Conservation (phyloP, 2,329 filamentous ascomycete genomes). For the Plenodomus tracheiphilus region DNA sequence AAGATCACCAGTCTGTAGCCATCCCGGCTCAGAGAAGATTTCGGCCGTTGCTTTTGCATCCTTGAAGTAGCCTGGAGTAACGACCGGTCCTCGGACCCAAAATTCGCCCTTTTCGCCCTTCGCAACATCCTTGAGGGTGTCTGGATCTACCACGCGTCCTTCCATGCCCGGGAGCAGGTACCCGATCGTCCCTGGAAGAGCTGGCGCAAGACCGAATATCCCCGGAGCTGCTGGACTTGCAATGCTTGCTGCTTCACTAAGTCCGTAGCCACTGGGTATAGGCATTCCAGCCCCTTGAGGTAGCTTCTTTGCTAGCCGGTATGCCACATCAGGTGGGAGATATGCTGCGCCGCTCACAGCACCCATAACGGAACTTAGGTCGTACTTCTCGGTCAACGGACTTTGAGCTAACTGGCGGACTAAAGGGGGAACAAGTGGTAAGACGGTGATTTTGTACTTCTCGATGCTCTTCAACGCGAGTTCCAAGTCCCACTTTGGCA, state of each 20-base stretch:
- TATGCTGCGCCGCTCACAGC: conserved; percentile 34
- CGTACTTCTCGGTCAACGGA: conserved; percentile 32
- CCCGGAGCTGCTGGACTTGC: conserved; percentile 25
- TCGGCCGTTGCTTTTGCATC: conserved; percentile 32
- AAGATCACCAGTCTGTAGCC: conserved; percentile 35
- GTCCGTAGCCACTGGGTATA: conserved; percentile 32
- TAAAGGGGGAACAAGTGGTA: conserved; percentile 34
- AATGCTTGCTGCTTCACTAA: conserved; percentile 36
- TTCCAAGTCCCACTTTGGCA: conserved; percentile 34
- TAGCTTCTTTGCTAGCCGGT: conserved; percentile 31
- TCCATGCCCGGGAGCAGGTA: conserved; percentile 36
- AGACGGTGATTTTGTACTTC: conserved; percentile 28
- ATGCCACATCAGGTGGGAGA: conserved; percentile 33
- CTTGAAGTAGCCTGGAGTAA: conserved; percentile 38
- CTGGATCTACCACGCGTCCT: conserved; percentile 32
- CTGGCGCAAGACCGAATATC: conserved; percentile 29
- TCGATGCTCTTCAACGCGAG: conserved; percentile 30
- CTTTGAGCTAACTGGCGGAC: conserved; percentile 33
- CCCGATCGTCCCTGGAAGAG: conserved; percentile 28
- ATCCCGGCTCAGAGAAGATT: conserved; percentile 30
- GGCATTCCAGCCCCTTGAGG: conserved; percentile 27
- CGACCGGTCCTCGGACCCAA: conserved; percentile 32
- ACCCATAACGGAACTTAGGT: conserved; percentile 25
- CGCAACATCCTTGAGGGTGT: conserved; percentile 27
- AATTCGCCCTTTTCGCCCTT: conserved; percentile 32